Evolutionary conservation across 495 filamentous ascomycete genomes (phyloP), one percentile per base, ranked within the genome.

Genomic region (Aspergillus haitiensis): DNA sequence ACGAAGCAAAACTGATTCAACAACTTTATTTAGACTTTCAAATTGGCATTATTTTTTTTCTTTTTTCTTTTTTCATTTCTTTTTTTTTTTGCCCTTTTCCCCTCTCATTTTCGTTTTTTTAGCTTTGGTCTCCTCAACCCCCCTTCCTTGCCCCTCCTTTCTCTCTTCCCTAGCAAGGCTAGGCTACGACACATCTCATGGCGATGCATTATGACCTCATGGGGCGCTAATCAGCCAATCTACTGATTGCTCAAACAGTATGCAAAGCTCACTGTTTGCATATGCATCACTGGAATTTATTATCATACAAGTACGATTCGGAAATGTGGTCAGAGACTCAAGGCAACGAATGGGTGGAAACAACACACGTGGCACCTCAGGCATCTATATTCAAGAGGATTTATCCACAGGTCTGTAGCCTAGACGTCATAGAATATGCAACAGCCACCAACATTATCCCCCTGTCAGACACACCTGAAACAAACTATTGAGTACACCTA

Each of bases 201-300:
- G 4, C 15, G 27, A 62, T 31, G 54, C 60, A 45, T 48, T 11
- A 55, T 58, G 50, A 60, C 33, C 58, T 48, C 58, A 60, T 40
- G 39, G 44, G 36, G 48, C 40, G 21, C 18, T 40, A 36, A 16
- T 42, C 48, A n/a, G 21, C 44, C 44, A 15, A 18, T 7, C 15
- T 21, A 21, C 16, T 47, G 12, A 6, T 21, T 47, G 9, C 44
- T 47, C 21, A 7, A 7, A 15, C 21, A 18, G 44, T 9, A 21
- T 47, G 27, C n/a, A 6, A 18, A 21, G 5, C 15, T 5, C 15
- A 2, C 16, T 16, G 13, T 18, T 47, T 21, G n/a, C 9, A 21
- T 9, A 16, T 8, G 42, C 13, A 46, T n/a, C 3, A 18, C 6
- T 6, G 27, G 44, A 15, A 21, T 16, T 9, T 47, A 42, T n/a